A percentile compares a stretch with the other conserved stretches of the same genome.
These are phyloP conservation scores for Nidula microcarpa DNA, from an alignment of 768 basidiomycete species.

Conservation along the genomic window DNA sequence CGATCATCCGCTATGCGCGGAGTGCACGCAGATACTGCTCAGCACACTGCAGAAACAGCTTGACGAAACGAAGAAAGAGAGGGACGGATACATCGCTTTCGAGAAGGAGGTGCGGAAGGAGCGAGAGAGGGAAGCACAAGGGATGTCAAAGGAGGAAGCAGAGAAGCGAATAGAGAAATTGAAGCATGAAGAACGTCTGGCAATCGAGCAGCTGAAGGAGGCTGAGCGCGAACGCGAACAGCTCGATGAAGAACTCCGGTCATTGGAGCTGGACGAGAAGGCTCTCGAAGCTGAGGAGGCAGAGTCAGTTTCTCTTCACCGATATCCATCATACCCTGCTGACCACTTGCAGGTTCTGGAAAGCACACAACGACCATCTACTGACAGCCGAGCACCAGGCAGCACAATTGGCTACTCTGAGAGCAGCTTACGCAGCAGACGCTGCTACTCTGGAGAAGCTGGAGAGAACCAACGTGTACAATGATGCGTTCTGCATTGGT, in stretches of 20 bases:
- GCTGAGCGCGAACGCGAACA: constrained; percentile 77
- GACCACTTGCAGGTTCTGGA: constrained; percentile 67
- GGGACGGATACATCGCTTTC: constrained; percentile 92
- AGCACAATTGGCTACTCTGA: constrained; percentile 66
- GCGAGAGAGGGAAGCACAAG: constrained; percentile 66
- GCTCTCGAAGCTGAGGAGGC: constrained; percentile 80
- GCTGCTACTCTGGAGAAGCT: constrained; percentile 77
- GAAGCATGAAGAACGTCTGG: constrained; percentile 63
- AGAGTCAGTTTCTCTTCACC: constrained; percentile 47
- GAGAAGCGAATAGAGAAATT: constrained; percentile 72
- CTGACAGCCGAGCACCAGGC: constrained; percentile 61
- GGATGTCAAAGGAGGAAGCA: constrained; percentile 58
- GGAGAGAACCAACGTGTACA: constrained; percentile 91
- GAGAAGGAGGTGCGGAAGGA: constrained; percentile 86
- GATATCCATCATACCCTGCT: not conserved
- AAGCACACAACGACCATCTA: constrained; percentile 69
- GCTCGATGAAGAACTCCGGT: constrained; percentile 67
- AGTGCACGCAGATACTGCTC: constrained; percentile 86
- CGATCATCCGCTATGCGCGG: constrained; percentile 92
- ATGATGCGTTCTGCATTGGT: constrained; percentile 93
- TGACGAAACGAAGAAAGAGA: constrained; percentile 87
- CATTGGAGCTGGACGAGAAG: constrained; percentile 75
- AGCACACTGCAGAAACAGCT: constrained; percentile 72
- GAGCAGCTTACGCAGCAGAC: constrained; percentile 77
- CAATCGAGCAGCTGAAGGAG: constrained; percentile 69